Base-by-base conservation (phyloP, 1,284 basidiomycete species). In the Xanthoconium separans region DNA sequence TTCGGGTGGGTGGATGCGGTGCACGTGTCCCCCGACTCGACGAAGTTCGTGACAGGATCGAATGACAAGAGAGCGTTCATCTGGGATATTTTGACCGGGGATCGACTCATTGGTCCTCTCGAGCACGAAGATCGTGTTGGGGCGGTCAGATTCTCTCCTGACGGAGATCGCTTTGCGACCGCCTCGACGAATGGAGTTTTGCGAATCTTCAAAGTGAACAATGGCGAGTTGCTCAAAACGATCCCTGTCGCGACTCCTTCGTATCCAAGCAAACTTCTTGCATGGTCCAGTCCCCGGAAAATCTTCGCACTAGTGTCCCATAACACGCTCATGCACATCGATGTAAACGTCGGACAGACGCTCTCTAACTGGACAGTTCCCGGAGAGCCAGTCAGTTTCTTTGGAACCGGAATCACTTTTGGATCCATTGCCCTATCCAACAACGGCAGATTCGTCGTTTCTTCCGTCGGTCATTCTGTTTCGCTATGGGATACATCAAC, bases 401-500 rank as follows among this genome's bases (percentile, higher is more conserved):
- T 33, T 15, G 12, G 13, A 13, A 15, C 13, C 31, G 27, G 27
- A 27, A 1, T 34, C 33, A 10, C 33, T 16, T 20, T 15, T 8
- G 41, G 20, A 2, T 39, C 33, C 16, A 27, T 50, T 16, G 47
- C 29, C 12, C 12, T 12, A 12, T 33, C 51, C 13, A 15, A 10
- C 16, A 51, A 44, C n/a, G 29, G 42, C 13, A 39, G 15, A 40
- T 53, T 44, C 10, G 39, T 44, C 3, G 49, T 11, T 10, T 18
- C 49, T 2, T 51, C 33, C 22, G 20, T 44, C 10, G 52, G 52
- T 10, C 12, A 18, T 20, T 30, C 13, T 16, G 9, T 53, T 30
- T 37, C 51, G 3, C 22, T 53, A 27, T 53, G 41, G 51, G 51
- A 53, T 33, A 20, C 49, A 12, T 43, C 41, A 0, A 51, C 51